Evolutionary conservation across 495 filamentous ascomycete species (phyloP), one percentile per base, ranked within the genome.

Genomic region (Daldinia childiae): DNA sequence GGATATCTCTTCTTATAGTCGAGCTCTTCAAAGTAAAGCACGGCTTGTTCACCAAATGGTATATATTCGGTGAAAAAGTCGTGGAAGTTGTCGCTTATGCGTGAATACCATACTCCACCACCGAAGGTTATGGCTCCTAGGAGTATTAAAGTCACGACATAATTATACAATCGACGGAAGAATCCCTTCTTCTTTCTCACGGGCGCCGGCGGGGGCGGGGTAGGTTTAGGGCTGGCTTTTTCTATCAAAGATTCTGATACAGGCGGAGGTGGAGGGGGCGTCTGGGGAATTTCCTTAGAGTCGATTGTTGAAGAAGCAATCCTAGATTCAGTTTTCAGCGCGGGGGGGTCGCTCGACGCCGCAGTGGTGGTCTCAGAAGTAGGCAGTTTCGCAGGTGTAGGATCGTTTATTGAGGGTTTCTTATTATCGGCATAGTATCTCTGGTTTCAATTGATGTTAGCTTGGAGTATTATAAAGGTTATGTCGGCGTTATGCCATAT

Each of bases 41-140:
- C 95, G 15, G 90, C 90, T 72, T 97, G 92, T 81, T 99, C 95
- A 59, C 95, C 96, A 66, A 93, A 97, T 2, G 95, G 95, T 6
- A 99, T 81, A 79, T 95, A 99, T 81, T 97, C 94, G 50, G 96
- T 98, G 83, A 99, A 99, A 83, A 98, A 97, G 77, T 99, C 95
- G 78, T 99, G 96, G 86, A 98, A 98, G 79, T 95, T 97, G 82
- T 99, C 95, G 69, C 90, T 95, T 80, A 94, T 89, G 66, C 97
- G 86, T 24, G 95, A 95, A 76, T 96, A 92, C 82, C 92, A 97
- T 55, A 97, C 88, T 54, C 94, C 93, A 65, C 93, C 93, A 63
- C 88, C 94, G 68, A 97, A 99, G 32, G 90, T 89, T 15, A 96
- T 75, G 6, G 86, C 89, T 41, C 90, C 87, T 8, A 97, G 85